These are phyloP conservation scores for Calonectria pauciramosa DNA, from an alignment of 2,329 filamentous ascomycete species.

Conservation along the genomic window DNA sequence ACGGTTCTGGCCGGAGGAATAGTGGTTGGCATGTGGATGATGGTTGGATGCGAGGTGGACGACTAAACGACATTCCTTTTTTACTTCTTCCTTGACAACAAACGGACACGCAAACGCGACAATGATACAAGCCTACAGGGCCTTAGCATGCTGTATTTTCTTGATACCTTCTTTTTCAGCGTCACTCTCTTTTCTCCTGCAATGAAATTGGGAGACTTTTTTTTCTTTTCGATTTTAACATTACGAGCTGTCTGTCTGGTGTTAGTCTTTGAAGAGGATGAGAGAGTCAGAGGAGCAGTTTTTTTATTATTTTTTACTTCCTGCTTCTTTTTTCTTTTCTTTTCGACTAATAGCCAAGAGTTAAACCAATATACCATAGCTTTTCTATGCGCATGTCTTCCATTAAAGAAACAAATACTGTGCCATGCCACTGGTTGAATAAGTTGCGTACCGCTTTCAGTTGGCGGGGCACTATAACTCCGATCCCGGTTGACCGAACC, in stretches of 20 bases:
- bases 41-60: background rate
- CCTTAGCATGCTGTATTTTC: background rate
- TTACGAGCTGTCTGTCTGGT: background rate
- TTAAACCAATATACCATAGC: background rate
- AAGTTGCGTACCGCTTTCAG: background rate
- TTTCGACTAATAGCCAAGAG: background rate
- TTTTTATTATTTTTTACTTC: background rate
- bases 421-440: background rate
- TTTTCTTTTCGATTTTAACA: background rate
- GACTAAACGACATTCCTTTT: background rate
- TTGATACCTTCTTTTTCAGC: background rate
- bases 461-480: background rate
- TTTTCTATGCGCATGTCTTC: background rate
- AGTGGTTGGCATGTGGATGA: background rate
- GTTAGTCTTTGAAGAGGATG: background rate
- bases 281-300: background rate
- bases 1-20: slow-evolving; percentile 52
- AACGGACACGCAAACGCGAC: background rate
- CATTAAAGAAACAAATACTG: background rate
- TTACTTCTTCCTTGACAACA: background rate
- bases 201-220: background rate
- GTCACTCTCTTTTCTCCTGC: background rate
- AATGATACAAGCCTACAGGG: background rate
- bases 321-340: background rate
- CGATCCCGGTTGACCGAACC: background rate